Base-by-base conservation (phyloP, 2,329 filamentous ascomycete species). In the Scopulariopsis brevicaulis region DNA sequence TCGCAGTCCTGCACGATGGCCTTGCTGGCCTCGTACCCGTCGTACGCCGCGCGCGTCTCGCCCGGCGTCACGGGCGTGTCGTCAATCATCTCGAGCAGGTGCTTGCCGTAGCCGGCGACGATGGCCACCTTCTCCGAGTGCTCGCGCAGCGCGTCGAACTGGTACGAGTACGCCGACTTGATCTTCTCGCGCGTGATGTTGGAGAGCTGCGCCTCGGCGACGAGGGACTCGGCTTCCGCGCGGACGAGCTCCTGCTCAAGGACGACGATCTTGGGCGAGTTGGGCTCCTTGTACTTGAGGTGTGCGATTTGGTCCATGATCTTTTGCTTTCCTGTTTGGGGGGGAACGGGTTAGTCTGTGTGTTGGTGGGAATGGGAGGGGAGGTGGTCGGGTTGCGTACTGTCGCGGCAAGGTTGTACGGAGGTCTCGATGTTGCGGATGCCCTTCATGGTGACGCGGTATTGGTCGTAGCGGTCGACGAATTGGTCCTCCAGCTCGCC, bases 131-230 rank as follows among this genome's bases (percentile, higher is more conserved):
- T 99, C 76, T 99, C 94, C 72, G 89, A 94, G 76, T 97, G 94
- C 78, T 99, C 94, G 61, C 90, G 89, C 63, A 99, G 84, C 51
- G 94, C 94, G 70, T 99, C 93, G 67, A 99, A 99, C 71, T 99
- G 94, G 77, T 97, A 99, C 57, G 87, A 89, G 77, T 96, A 99
- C 48, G 94, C 94, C 56, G 93, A 89, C 84, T 99, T 99, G 71
- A 99, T 86, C 82, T 99, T 99, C 77, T 99, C 93, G 67, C 94
- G 93, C 28, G 95, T 99, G 69, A 99, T 99, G 81, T 99, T 99
- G 71, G 93, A 96, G 56, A 99, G 82, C 77, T 99, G 94, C 8
- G 94, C 94, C 74, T 99, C 94, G 62, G 94, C 94, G 59, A 99
- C 94, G 15, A 99, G 85, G n/a, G 94, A 97, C 74, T 99, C 94